These are phyloP conservation scores for Oryza glaberrima DNA, from an alignment of 176 grass and related monocot species.

Conservation along the genomic window DNA sequence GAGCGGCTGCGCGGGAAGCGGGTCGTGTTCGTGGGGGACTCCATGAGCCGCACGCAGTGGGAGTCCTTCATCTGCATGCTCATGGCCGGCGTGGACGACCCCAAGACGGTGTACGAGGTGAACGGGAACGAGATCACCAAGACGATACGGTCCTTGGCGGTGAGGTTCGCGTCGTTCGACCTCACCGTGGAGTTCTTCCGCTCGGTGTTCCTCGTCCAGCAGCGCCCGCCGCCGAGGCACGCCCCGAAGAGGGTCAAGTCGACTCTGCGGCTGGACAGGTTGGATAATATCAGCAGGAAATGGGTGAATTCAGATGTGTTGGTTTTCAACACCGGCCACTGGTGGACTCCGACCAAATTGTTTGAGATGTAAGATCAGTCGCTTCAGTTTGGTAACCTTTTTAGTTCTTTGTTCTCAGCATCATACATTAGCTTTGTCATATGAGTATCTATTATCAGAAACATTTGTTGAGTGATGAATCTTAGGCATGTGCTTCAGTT, in stretches of 20 bases:
- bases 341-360: slow-evolving; percentile 93
- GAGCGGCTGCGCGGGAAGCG: slow-evolving; percentile 76
- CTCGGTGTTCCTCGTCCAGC: slow-evolving; percentile 86
- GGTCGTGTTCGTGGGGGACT: slow-evolving; percentile 94
- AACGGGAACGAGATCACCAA: slow-evolving; percentile 89
- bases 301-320: slow-evolving; percentile 88
- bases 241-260: slow-evolving; percentile 73
- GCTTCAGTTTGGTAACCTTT: slow-evolving; percentile 11
- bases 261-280: slow-evolving; percentile 68
- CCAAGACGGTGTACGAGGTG: slow-evolving; percentile 74
- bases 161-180: slow-evolving; percentile 71
- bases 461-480: slow-evolving; percentile 3
- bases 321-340: slow-evolving; percentile 93
- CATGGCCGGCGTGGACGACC: slow-evolving; percentile 79
- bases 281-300: slow-evolving; percentile 74
- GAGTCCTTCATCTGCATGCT: slow-evolving; percentile 99
- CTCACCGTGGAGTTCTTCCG: slow-evolving; percentile 90
- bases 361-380: slow-evolving; percentile 79
- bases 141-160: slow-evolving; percentile 65
- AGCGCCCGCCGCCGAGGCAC: slow-evolving; percentile 59
- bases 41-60: slow-evolving; percentile 99
- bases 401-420: not conserved
- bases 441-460: not conserved
- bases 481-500: not conserved
- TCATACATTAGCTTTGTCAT: not conserved